Conservation (phyloP, 192 early-diverging fungal genomes). For the Anaeromyces robustus region DNA sequence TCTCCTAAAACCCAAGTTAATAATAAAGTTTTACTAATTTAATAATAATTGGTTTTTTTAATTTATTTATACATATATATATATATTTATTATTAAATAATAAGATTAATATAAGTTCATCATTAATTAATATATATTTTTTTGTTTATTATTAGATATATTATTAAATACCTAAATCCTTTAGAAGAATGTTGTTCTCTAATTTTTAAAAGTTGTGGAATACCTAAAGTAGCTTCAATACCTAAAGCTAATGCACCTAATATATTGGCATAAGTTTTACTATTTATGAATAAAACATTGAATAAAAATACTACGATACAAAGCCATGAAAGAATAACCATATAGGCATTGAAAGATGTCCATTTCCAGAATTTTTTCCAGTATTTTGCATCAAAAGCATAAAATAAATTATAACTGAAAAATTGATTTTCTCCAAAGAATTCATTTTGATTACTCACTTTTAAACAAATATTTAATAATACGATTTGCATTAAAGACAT, state of each 20-base stretch:
- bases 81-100: no score
- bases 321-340: background rate
- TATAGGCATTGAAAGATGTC: background rate
- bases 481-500: background rate
- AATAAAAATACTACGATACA: background rate
- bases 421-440: background rate
- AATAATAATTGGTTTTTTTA: no score
- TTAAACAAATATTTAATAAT: background rate
- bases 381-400: background rate
- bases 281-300: background rate
- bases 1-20: background rate
- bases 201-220: background rate
- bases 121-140: no score
- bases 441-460: background rate
- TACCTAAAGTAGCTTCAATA: background rate
- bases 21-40: background rate
- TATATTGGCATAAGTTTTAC: background rate
- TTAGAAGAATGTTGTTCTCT: background rate
- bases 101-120: no score
- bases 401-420: background rate
- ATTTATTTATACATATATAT: no score
- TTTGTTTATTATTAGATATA: no score
- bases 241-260: background rate
- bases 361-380: background rate
- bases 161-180: background rate